Percentiles rank a stretch among this genome's conserved stretches.
These are phyloP conservation scores for Fusarium graminum DNA, from an alignment of 2,329 filamentous ascomycete genomes.

Conservation along the genomic window DNA sequence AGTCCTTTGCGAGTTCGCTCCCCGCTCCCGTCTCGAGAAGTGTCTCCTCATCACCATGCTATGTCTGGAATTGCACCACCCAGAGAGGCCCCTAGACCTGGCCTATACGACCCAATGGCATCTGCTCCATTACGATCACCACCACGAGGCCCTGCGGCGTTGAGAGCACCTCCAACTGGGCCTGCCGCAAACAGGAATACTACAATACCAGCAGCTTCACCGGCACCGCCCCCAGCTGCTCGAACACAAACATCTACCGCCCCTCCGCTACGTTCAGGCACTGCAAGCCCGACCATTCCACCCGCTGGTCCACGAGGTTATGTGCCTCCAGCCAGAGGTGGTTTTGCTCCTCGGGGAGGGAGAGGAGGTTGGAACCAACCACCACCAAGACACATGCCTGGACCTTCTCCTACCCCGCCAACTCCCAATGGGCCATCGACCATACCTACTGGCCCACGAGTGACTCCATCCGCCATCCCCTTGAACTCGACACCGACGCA, in stretches of 20 bases:
- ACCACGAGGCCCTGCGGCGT: conserved; percentile 67
- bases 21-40: conserved; percentile 58
- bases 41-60: conserved; percentile 52
- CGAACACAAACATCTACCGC: conserved; percentile 54
- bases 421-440: conserved; percentile 55
- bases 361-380: conserved; percentile 61
- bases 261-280: conserved; percentile 55
- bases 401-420: conserved; percentile 56
- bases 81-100: conserved; percentile 50
- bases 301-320: conserved; percentile 69
- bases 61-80: conserved; percentile 42
- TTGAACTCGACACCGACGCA: conserved; percentile 58
- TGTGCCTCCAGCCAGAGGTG: conserved; percentile 59
- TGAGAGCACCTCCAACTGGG: conserved; percentile 64
- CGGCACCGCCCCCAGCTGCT: conserved; percentile 52
- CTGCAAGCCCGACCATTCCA: conserved; percentile 62
- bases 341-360: conserved; percentile 60
- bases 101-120: conserved; percentile 48
- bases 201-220: conserved; percentile 53
- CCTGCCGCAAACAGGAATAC: conserved; percentile 57
- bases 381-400: conserved; percentile 52
- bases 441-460: conserved; percentile 65
- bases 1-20: conserved; percentile 63
- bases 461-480: conserved; percentile 50
- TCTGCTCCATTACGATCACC: conserved; percentile 59